phyloP scores from a whole-genome alignment of 2,329 filamentous ascomycete genomes.

The Paramyrothecium roridum region DNA sequence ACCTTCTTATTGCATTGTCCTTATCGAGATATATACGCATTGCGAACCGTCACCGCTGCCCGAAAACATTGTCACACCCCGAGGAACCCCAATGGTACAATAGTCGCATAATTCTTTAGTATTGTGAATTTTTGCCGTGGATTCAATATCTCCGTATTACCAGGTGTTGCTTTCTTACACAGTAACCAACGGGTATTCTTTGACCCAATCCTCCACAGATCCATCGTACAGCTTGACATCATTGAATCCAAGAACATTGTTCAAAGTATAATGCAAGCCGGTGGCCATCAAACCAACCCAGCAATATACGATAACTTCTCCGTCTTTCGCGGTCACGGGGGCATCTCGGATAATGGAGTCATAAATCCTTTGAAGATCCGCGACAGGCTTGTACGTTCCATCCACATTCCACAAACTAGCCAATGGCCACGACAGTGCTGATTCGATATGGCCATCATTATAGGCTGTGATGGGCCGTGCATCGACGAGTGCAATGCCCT shows the following conservation, averaged over 20 bases:
- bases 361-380: background rate
- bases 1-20: too few species aligned
- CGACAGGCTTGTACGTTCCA: background rate
- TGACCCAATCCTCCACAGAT: background rate
- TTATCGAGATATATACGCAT: too few species aligned
- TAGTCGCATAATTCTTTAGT: too few species aligned
- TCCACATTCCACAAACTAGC: background rate
- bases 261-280: background rate
- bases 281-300: conserved; percentile 1
- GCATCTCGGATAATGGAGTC: background rate
- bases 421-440: background rate
- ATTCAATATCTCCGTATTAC: too few species aligned
- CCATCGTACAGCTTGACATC: background rate
- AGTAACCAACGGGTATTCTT: conserved; percentile 1
- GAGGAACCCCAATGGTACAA: too few species aligned
- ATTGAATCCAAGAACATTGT: background rate
- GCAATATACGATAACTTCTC: background rate
- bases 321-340: background rate
- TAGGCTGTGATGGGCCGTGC: background rate
- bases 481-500: background rate
- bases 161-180: too few species aligned
- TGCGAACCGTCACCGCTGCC: too few species aligned
- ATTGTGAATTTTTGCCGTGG: too few species aligned
- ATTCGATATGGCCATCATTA: conserved; percentile 1
- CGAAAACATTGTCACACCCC: too few species aligned